Percentiles rank a stretch among this genome's conserved stretches.
phyloP scores from a whole-genome alignment of 805 yeast genomes.

The Saccharomycopsis fibuligera region DNA sequence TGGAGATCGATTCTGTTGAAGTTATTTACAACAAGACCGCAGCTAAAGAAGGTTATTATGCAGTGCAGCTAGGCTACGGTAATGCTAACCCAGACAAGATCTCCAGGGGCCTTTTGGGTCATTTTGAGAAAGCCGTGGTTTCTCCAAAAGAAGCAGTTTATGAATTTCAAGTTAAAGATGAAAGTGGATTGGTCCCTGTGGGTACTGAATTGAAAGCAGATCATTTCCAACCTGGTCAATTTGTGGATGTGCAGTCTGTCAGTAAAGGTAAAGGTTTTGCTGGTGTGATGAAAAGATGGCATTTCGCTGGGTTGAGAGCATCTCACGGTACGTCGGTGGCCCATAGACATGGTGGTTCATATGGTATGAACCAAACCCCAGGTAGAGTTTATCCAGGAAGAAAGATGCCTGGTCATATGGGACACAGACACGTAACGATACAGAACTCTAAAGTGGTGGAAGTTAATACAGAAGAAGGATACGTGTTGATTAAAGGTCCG shows the following conservation, averaged over 20 bases:
- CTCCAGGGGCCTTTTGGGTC: constrained; percentile 62
- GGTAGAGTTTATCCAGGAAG: constrained; percentile 95
- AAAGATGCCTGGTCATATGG: constrained; percentile 98
- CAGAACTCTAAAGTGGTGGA: constrained; percentile 73
- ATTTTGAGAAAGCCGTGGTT: constrained; percentile 69
- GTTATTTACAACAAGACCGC: constrained; percentile 67
- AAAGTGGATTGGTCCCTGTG: constrained; percentile 58
- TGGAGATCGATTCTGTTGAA: constrained; percentile 84
- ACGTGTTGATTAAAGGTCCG: constrained; percentile 78
- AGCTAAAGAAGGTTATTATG: constrained; percentile 71
- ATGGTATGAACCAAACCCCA: constrained; percentile 92
- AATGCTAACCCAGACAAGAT: constrained; percentile 56
- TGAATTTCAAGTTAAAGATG: constrained; percentile 75
- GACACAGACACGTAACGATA: constrained; percentile 65
- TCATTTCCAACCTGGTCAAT: constrained; percentile 77
- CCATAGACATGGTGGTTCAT: constrained; percentile 96
- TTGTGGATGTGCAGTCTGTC: constrained; percentile 70
- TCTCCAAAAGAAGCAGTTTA: constrained; percentile 72
- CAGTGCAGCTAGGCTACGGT: constrained; percentile 85
- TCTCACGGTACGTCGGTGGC: constrained; percentile 92
- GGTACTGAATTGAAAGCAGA: constrained; percentile 80
- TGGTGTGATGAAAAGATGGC: constrained; percentile 96
- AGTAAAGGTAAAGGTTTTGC: constrained; percentile 95
- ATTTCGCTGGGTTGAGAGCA: constrained; percentile 83
- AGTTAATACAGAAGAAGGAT: constrained; percentile 75